These are phyloP conservation scores for Ganoderma resinaceum DNA, from an alignment of 1,284 basidiomycete species.

Conservation along the genomic window DNA sequence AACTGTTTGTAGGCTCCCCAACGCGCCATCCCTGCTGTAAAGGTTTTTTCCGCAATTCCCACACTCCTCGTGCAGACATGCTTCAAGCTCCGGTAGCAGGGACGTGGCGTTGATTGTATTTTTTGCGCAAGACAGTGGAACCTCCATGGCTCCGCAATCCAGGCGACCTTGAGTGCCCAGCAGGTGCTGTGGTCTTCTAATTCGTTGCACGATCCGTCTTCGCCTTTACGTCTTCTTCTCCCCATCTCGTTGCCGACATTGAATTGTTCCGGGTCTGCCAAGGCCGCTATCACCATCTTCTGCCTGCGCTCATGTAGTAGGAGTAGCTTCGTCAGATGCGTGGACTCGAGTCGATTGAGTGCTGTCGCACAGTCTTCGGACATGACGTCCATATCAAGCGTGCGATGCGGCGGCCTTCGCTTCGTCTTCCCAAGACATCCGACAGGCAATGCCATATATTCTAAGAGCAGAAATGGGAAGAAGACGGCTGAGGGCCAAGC, in stretches of 20 bases:
- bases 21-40: neutral
- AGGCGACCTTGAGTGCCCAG: conserved; percentile 10
- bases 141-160: conserved; percentile 11
- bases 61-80: neutral
- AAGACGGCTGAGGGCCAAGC: conserved; percentile 39
- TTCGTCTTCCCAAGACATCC: conserved; percentile 62
- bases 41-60: neutral
- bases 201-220: neutral
- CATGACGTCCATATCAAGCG: conserved; percentile 50
- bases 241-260: conserved; percentile 4
- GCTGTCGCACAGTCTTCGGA: conserved; percentile 38
- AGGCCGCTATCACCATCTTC: neutral
- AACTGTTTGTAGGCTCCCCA: conserved; percentile 1
- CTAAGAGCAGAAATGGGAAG: conserved; percentile 47
- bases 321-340: conserved; percentile 29
- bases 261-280: neutral
- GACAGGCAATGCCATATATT: conserved; percentile 59
- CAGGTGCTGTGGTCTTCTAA: conserved; percentile 5
- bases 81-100: conserved; percentile 8
- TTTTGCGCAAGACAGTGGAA: conserved; percentile 4
- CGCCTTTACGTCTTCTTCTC: neutral
- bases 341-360: conserved; percentile 27
- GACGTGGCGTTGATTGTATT: neutral
- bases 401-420: conserved; percentile 55
- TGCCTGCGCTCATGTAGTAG: conserved; percentile 30